These are phyloP conservation scores for Rhododendron henanense DNA, from an alignment of 148 eudicot genomes.

Conservation along the genomic window DNA sequence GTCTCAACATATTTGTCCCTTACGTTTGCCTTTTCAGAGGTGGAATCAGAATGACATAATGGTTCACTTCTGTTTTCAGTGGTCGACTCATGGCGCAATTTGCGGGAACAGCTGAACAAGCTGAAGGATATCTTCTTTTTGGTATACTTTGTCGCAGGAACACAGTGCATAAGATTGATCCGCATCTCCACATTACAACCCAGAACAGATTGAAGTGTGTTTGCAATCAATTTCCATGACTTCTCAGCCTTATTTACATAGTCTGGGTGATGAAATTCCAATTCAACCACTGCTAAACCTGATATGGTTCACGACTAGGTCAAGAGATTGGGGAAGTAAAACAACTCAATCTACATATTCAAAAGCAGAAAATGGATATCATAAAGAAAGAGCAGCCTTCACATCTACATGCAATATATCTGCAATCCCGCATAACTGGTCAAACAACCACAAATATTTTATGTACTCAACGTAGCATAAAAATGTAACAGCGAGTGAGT, in stretches of 20 bases:
- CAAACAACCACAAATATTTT: background rate
- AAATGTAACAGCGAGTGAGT: background rate
- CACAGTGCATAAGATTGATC: constrained; percentile 38
- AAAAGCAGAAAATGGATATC: background rate
- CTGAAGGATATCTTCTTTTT: constrained; percentile 58
- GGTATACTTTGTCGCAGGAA: constrained; percentile 8
- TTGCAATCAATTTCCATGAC: constrained; percentile 84
- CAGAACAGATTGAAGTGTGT: constrained; percentile 59
- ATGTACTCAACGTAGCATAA: background rate
- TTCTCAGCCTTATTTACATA: constrained; percentile 84
- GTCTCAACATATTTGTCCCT: constrained; percentile 41
- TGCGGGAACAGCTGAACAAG: constrained; percentile 62
- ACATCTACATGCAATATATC: background rate
- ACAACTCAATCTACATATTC: background rate
- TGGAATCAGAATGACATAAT: constrained; percentile 39
- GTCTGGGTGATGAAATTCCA: constrained; percentile 63
- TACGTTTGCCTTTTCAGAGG: constrained; percentile 32
- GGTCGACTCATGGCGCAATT: constrained; percentile 29
- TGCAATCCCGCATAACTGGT: background rate
- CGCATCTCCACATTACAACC: constrained; percentile 85
- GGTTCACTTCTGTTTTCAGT: constrained; percentile 44
- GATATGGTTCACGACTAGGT: background rate
- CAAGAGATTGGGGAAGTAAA: background rate
- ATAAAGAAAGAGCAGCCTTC: background rate
- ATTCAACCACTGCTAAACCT: constrained; percentile 76